Evolutionary conservation across 225 moss, liverwort and hornwort species (phyloP).

Genomic region (Marchantia paleacea): DNA sequence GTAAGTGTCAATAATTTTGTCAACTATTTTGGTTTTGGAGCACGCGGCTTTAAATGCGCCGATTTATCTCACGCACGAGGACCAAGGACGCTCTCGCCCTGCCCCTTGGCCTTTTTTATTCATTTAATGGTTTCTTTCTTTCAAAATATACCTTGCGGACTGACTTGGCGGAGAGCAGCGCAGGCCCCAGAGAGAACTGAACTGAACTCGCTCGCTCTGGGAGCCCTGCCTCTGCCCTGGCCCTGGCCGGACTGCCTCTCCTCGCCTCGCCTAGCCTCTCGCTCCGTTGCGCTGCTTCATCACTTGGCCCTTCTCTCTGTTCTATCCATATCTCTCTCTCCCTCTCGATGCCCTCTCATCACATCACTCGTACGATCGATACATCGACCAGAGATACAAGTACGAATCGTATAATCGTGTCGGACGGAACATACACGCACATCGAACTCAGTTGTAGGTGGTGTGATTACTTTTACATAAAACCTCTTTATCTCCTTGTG

Average conservation of each 20-base stretch:
- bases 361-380: background rate
- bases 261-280: no score
- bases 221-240: background rate
- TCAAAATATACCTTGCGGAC: background rate
- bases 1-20: slow-evolving; percentile 6
- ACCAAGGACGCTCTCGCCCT: background rate
- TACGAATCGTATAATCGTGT: slow-evolving; percentile 8
- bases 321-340: background rate
- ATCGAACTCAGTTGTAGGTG: background rate
- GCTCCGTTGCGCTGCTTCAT: background rate
- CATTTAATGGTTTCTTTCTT: background rate
- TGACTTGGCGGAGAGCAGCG: background rate
- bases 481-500: background rate
- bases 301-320: background rate
- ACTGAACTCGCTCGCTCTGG: background rate
- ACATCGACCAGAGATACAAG: slow-evolving; percentile 3
- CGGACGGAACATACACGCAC: background rate
- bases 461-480: background rate
- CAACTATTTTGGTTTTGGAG: slow-evolving; percentile 17
- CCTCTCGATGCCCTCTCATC: background rate
- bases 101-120: background rate
- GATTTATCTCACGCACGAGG: slow-evolving; percentile 19
- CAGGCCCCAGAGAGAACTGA: background rate
- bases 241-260: background rate
- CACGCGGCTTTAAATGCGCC: slow-evolving; percentile 17